Percentiles rank a stretch among this genome's conserved stretches.
phyloP scores from a whole-genome alignment of 208 protist species.

The Eutreptiella sp. region DNA sequence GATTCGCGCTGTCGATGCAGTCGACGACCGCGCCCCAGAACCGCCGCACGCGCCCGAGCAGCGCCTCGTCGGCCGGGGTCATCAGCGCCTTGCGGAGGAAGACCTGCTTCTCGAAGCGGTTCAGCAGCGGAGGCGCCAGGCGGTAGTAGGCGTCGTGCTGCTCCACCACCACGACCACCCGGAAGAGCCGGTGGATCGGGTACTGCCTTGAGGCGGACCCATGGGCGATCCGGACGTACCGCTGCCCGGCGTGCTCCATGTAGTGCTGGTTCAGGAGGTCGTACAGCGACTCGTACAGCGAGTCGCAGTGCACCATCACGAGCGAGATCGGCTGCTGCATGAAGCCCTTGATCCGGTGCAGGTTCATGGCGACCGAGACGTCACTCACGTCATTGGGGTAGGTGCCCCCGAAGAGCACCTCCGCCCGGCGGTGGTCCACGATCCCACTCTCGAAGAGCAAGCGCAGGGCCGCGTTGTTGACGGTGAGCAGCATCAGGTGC shows the following conservation, averaged over 20 bases:
- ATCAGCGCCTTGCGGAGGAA: too few species aligned
- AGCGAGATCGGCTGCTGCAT: constrained; percentile 41
- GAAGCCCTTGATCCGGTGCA: constrained; percentile 35
- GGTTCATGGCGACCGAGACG: constrained; percentile 17
- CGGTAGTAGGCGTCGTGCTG: constrained; percentile 20
- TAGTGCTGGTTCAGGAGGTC: constrained; percentile 62
- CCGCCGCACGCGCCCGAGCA: too few species aligned
- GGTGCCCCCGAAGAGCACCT: constrained; percentile 26
- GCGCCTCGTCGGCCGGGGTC: too few species aligned
- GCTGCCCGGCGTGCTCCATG: neutral
- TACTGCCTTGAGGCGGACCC: constrained; percentile 3
- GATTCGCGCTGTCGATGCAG: too few species aligned
- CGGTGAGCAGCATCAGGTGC: constrained; percentile 35
- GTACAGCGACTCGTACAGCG: constrained; percentile 55
- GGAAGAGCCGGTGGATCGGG: constrained; percentile 22
- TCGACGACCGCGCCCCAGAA: too few species aligned
- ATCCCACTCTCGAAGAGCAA: constrained; percentile 24
- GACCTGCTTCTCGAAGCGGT: constrained; percentile 34
- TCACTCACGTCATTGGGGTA: constrained; percentile 19
- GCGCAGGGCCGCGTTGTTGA: constrained; percentile 19
- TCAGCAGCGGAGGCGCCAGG: constrained; percentile 24
- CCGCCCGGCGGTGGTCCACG: neutral
- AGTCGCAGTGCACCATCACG: constrained; percentile 41
- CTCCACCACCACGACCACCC: constrained; percentile 30
- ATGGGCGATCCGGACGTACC: constrained; percentile 24